Evolutionary conservation across 1,139 yeast species (phyloP).

Genomic region (Saccharomyces hybrid): DNA sequence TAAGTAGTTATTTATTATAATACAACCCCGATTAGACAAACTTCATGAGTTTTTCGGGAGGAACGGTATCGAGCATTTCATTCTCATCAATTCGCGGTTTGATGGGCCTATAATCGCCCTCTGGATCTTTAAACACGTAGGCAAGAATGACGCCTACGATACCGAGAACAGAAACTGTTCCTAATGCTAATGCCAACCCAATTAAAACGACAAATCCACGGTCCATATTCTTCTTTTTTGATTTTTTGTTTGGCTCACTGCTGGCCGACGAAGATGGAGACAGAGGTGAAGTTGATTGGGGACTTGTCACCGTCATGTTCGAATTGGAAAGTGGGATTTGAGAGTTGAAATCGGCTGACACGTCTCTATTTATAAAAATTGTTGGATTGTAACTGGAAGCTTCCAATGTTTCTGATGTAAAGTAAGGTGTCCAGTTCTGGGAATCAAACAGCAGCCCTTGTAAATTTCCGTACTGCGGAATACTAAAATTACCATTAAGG

Average conservation of each 20-base stretch:
- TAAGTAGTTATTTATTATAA: slow-evolving; percentile 1
- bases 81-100: slow-evolving; percentile 48
- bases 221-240: slow-evolving; percentile 27
- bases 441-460: slow-evolving; percentile 71
- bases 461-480: slow-evolving; percentile 49
- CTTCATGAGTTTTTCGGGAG: slow-evolving; percentile 49
- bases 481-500: slow-evolving; percentile 53
- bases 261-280: slow-evolving; percentile 24
- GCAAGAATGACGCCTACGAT: slow-evolving; percentile 49
- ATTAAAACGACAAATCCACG: slow-evolving; percentile 81
- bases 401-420: slow-evolving; percentile 34
- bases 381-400: slow-evolving; percentile 15
- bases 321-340: slow-evolving; percentile 21
- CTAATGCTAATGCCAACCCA: slow-evolving; percentile 80
- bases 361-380: slow-evolving; percentile 34
- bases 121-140: slow-evolving; percentile 36
- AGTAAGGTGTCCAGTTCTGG: slow-evolving; percentile 62
- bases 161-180: slow-evolving; percentile 64
- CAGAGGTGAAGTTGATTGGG: slow-evolving; percentile 15
- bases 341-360: slow-evolving; percentile 30
- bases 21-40: slow-evolving; percentile 21
- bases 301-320: slow-evolving; percentile 14
- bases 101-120: slow-evolving; percentile 18
- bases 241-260: slow-evolving; percentile 14
- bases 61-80: slow-evolving; percentile 55